Evolutionary conservation across 202 grass and related monocot genomes (phyloP).

Genomic region (Elaeis oleifera): DNA sequence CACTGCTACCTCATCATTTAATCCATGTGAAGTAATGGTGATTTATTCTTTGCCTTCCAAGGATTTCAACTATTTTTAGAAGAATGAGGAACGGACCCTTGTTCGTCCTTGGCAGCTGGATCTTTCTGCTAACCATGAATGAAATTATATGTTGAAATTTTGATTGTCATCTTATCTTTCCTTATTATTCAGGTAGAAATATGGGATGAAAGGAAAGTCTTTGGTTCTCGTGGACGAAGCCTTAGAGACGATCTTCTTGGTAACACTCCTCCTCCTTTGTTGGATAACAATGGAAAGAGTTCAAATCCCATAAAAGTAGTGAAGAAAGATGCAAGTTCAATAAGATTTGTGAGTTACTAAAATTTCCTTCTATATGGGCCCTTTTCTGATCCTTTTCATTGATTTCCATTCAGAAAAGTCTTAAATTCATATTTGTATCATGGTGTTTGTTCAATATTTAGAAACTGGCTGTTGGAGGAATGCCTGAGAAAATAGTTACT

Average conservation of each 20-base stretch:
- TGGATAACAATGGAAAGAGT: slow-evolving; percentile 45
- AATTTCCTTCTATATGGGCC: slow-evolving; percentile 1
- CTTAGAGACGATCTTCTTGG: slow-evolving; percentile 84
- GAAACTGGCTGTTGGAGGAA: slow-evolving; percentile 78
- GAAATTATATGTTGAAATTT: too few relatives aligned
- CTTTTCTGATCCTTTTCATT: slow-evolving; percentile 14
- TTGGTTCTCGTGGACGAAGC: slow-evolving; percentile 60
- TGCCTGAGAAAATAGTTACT: slow-evolving; percentile 84
- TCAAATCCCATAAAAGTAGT: slow-evolving; percentile 52
- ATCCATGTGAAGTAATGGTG: too few relatives aligned
- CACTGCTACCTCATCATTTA: too few relatives aligned
- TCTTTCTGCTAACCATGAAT: too few relatives aligned
- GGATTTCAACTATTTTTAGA: too few relatives aligned
- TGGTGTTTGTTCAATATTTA: slow-evolving; percentile 31
- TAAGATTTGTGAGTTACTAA: slow-evolving; percentile 60
- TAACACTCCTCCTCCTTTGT: slow-evolving; percentile 26
- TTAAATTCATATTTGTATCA: slow-evolving; percentile 18
- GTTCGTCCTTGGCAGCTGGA: too few relatives aligned
- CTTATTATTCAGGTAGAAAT: slow-evolving; percentile 60
- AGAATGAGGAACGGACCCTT: too few relatives aligned
- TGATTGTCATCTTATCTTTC: not conserved
- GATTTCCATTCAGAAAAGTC: slow-evolving; percentile 25
- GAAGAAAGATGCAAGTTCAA: slow-evolving; percentile 51
- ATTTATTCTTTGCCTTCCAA: too few relatives aligned
- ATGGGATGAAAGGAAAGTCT: slow-evolving; percentile 89